Percentiles rank a stretch among this genome's conserved stretches.
Conservation (phyloP, 306 rosid genomes). For the Quercus dentata region DNA sequence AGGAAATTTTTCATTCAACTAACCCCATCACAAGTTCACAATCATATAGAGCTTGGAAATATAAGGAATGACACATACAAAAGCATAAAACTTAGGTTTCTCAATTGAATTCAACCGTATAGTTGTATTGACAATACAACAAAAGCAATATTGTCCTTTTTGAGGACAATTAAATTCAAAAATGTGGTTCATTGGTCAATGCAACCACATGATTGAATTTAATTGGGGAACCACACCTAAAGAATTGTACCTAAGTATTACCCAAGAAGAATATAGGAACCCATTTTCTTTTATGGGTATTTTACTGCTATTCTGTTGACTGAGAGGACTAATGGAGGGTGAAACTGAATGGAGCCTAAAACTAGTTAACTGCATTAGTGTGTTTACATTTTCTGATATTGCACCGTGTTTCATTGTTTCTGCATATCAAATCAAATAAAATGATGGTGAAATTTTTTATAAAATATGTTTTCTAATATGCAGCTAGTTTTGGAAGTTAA, state of each 20-base stretch:
- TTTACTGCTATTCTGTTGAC: not conserved
- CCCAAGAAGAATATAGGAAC: not conserved
- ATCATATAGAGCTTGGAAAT: not conserved
- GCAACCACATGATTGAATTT: too few relatives aligned
- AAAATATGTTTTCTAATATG: slow-evolving; percentile 8
- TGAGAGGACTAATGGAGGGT: not conserved
- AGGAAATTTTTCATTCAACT: too few relatives aligned
- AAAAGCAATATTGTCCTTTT: too few relatives aligned
- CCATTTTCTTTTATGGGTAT: not conserved
- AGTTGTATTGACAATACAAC: too few relatives aligned
- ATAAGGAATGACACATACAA: not conserved
- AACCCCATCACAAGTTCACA: not conserved
- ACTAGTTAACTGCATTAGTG: not conserved
- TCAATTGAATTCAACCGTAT: too few relatives aligned
- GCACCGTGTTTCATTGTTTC: not conserved
- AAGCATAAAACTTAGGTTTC: too few relatives aligned
- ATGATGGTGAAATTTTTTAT: not conserved
- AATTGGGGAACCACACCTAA: too few relatives aligned
- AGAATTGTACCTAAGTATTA: too few relatives aligned
- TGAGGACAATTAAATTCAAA: too few relatives aligned
- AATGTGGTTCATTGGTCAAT: too few relatives aligned
- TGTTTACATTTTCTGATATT: not conserved
- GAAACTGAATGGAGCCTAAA: not conserved
- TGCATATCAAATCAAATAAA: not conserved
- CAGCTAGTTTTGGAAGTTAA: slow-evolving; percentile 83